These are phyloP conservation scores for Brassica nigra DNA, from an alignment of 345 rosid genomes.

Conservation along the genomic window DNA sequence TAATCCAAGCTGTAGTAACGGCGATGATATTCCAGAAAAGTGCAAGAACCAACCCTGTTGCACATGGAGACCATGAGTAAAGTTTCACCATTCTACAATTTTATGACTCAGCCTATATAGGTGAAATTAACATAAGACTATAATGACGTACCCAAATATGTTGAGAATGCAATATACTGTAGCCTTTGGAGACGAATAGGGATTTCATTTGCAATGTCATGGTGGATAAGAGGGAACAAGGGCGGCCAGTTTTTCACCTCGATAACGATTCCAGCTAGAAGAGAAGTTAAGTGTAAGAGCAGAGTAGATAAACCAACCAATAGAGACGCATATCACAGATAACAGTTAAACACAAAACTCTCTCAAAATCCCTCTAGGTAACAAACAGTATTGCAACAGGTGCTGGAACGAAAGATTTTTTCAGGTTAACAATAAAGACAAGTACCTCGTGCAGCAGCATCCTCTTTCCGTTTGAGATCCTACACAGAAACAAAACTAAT, in stretches of 20 bases:
- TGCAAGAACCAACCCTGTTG: conserved; percentile 77
- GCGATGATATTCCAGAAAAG: conserved; percentile 87
- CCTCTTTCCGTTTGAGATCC: conserved; percentile 89
- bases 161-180: conserved; percentile 79
- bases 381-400: too few relatives aligned
- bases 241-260: conserved; percentile 91
- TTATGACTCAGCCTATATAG: background rate
- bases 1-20: conserved; percentile 86
- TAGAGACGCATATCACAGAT: too few relatives aligned
- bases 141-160: conserved; percentile 60
- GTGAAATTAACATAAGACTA: background rate
- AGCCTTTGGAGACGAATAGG: conserved; percentile 73
- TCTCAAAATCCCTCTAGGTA: too few relatives aligned
- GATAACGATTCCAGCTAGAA: conserved; percentile 69
- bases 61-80: conserved; percentile 8
- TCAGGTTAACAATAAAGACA: background rate
- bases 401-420: background rate
- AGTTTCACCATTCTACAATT: background rate
- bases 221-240: conserved; percentile 81
- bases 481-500: conserved; percentile 38
- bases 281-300: background rate
- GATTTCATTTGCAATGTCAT: conserved; percentile 82
- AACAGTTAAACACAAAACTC: too few relatives aligned
- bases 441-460: conserved; percentile 89
- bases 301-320: background rate